These are phyloP conservation scores for Echinosophora koreensis DNA, from an alignment of 306 rosid genomes.

Conservation along the genomic window DNA sequence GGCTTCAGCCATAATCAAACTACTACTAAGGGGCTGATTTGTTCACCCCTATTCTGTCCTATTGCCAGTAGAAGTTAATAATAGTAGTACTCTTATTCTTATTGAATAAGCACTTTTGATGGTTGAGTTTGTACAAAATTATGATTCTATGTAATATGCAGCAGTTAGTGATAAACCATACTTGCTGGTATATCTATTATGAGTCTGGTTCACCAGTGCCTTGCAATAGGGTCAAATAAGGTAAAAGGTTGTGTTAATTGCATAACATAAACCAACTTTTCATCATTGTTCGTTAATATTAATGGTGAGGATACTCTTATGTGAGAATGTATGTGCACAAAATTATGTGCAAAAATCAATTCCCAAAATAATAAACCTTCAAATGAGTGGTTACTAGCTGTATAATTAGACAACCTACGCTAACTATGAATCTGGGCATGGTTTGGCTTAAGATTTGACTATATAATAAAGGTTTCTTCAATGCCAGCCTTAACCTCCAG, in stretches of 20 bases:
- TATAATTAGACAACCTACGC: background rate
- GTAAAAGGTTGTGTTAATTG: background rate
- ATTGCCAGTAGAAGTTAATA: background rate
- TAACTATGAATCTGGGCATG: background rate
- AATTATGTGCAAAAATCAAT: background rate
- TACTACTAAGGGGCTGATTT: conserved; percentile 50
- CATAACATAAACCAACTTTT: no score
- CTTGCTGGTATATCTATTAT: background rate
- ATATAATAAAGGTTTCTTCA: background rate
- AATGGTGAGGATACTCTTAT: background rate
- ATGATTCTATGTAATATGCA: conserved; percentile 11
- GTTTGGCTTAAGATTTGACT: background rate
- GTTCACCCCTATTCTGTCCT: background rate
- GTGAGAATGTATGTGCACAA: background rate
- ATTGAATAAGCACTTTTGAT: background rate
- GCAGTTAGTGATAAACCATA: conserved; percentile 7
- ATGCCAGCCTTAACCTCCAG: background rate
- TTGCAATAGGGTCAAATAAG: background rate
- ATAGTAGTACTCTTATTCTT: conserved; percentile 5
- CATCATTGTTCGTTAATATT: background rate
- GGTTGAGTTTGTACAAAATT: conserved; percentile 12
- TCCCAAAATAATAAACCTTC: background rate
- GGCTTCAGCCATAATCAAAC: conserved; percentile 58
- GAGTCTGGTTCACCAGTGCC: background rate
- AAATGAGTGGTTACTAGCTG: background rate